A percentile compares a stretch with the other conserved stretches of the same genome.
Evolutionary conservation across 108 stramenopile genomes (phyloP).

Genomic region (Fistulifera pelliculosa): DNA sequence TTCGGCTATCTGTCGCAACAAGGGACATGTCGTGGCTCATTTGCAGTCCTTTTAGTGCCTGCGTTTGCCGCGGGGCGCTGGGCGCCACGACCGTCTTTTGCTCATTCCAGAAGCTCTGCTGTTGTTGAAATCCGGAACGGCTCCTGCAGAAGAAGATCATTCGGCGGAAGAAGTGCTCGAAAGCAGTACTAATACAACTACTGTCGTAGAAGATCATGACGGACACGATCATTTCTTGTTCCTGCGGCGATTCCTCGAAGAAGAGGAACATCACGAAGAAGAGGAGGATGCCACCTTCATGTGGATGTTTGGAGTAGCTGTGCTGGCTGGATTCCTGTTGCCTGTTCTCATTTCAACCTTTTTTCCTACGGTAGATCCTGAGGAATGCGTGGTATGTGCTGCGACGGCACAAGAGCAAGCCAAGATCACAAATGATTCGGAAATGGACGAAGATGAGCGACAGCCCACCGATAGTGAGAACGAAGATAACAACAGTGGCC

Average conservation of each 20-base stretch:
- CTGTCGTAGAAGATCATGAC: constrained; percentile 1
- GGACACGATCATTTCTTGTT: constrained; percentile 1
- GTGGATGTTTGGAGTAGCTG: constrained; percentile 56
- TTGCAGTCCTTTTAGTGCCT: constrained; percentile 2
- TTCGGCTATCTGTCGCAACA: constrained; percentile 1
- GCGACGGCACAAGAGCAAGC: neutral
- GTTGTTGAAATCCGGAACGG: constrained; percentile 20
- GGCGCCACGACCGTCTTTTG: constrained; percentile 60
- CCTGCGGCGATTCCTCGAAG: neutral
- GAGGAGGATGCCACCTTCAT: constrained; percentile 29
- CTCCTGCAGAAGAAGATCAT: constrained; percentile 19
- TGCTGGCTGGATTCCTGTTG: constrained; percentile 62
- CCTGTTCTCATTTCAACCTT: constrained; percentile 41
- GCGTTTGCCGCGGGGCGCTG: constrained; percentile 28
- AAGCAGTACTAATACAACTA: neutral
- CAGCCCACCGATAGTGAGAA: constrained; percentile 2
- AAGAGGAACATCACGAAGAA: constrained; percentile 9
- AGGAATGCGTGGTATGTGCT: constrained; percentile 1
- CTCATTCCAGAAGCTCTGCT: constrained; percentile 46
- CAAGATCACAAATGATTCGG: neutral
- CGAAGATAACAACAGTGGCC: constrained; percentile 6
- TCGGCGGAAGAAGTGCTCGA: constrained; percentile 3
- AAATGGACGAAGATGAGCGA: neutral
- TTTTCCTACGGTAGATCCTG: constrained; percentile 20
- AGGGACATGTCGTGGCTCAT: neutral